Conservation (phyloP, 2,329 filamentous ascomycete genomes). For the Aspergillus puulaauensis region DNA sequence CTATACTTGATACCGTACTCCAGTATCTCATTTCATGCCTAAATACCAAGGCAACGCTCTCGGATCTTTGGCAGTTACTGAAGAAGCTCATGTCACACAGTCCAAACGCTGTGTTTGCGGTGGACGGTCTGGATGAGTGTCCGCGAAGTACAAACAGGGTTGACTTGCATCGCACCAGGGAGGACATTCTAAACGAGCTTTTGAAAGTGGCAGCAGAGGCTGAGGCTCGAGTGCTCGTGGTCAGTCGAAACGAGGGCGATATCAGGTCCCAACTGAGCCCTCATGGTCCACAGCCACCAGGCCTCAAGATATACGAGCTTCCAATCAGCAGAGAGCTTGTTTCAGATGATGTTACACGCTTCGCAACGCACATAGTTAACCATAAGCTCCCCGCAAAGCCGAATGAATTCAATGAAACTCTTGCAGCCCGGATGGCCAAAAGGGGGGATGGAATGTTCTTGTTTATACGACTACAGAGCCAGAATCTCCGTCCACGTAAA, state of each 20-base stretch:
- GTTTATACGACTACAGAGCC: neutral
- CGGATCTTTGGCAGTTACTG: neutral
- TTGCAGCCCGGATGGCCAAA: neutral
- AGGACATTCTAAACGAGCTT: neutral
- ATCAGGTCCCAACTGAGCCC: neutral
- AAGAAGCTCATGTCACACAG: neutral
- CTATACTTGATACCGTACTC: neutral
- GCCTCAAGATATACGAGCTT: neutral
- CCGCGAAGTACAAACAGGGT: neutral
- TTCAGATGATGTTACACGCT: neutral
- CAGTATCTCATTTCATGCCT: neutral
- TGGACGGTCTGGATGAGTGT: slow-evolving; percentile 2
- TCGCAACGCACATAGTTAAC: neutral
- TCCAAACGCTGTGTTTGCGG: neutral
- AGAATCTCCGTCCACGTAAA: neutral
- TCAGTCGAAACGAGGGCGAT: neutral
- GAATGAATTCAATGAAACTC: neutral
- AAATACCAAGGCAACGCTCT: neutral
- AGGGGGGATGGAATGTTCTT: slow-evolving; percentile 2
- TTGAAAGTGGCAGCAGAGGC: neutral
- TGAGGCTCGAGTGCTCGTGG: neutral
- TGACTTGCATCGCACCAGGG: neutral
- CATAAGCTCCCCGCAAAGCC: neutral
- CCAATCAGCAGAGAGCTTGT: neutral
- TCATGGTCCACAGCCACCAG: neutral